Base-by-base conservation (phyloP, 768 basidiomycete genomes). In the Amanita phalloides region DNA sequence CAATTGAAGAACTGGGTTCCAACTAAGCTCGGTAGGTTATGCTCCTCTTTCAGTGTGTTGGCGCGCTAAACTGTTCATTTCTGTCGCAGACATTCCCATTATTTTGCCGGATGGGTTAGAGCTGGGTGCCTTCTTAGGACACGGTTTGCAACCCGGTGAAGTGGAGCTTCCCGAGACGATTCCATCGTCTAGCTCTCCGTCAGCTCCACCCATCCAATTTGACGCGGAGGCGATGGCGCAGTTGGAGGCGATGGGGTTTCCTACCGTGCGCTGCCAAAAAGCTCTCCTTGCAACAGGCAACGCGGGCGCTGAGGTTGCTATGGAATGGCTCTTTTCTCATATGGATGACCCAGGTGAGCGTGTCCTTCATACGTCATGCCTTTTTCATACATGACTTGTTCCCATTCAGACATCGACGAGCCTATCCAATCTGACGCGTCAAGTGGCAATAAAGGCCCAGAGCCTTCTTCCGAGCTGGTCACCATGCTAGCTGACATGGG, bases 1-100 rank as follows among this genome's bases (percentile, higher is more conserved):
- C 89, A 93, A 65, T 77, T 95, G 3, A 85, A 92, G 38, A 91
- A 92, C 58, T 98, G 96, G 96, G 90, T 99, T 1, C 96, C 96
- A 0, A 77, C 85, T 3, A 99, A 99, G 67, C 74, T 98, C 26
- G 90, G 92, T 91, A 80, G 62, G 6, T 37, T 25, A 14, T 23
- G 20, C 48, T n/a, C 37, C 38, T 44, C 13, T 26, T 32, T 36
- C 21, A 10, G 47, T 20, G 5, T 37, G 23, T 36, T 14, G 48
- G 1, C 46, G 1, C 46, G 9, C 36, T 44, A 13, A 36, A 26
- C 52, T 7, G 61, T n/a, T 28, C 21, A 17, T 25, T n/a, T 17
- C 21, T 53, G 6, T 14, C 57, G 8, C 28, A 93, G 95, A 96
- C 55, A 89, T 98, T 32, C 93, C 95, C 0, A 67, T 98, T 11